Percentiles rank a stretch among this genome's conserved stretches.
phyloP scores from a whole-genome alignment of 257 asterid genomes.

The Salvia rosmarinus region DNA sequence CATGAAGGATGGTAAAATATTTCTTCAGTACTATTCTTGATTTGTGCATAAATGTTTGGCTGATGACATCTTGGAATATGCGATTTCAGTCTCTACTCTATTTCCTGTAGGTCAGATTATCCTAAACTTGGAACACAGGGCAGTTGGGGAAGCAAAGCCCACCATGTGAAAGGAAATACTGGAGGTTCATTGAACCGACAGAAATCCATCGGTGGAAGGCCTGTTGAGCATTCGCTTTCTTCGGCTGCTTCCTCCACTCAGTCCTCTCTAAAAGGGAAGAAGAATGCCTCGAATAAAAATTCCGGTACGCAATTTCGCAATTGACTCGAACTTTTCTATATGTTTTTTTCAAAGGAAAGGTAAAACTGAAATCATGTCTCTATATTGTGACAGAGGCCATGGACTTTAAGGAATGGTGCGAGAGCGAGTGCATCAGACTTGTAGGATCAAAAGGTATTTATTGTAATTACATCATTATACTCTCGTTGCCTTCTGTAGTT shows the following conservation, averaged over 20 bases:
- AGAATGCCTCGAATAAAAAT: constrained; percentile 51
- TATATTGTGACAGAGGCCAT: constrained; percentile 69
- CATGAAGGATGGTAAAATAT: background rate
- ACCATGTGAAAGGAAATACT: constrained; percentile 56
- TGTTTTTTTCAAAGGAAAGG: background rate
- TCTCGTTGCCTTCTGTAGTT: background rate
- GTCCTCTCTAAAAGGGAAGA: constrained; percentile 64
- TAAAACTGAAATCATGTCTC: background rate
- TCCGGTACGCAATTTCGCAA: constrained; percentile 54
- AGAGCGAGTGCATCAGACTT: constrained; percentile 85
- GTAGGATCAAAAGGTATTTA: constrained; percentile 79
- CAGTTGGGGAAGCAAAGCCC: constrained; percentile 67
- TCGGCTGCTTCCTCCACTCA: constrained; percentile 56
- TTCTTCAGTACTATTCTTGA: background rate
- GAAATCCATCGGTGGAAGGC: constrained; percentile 57
- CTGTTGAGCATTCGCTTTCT: constrained; percentile 47
- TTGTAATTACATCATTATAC: background rate
- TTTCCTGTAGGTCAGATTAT: constrained; percentile 67
- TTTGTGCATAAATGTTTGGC: background rate
- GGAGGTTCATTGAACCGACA: constrained; percentile 61
- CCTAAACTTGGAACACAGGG: constrained; percentile 72
- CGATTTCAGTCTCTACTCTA: constrained; percentile 1
- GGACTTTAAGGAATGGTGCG: constrained; percentile 96
- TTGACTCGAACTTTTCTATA: background rate
- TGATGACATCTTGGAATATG: constrained; percentile 1